These are phyloP conservation scores for Arachis monticola DNA, from an alignment of 331 rosid genomes.

Conservation along the genomic window DNA sequence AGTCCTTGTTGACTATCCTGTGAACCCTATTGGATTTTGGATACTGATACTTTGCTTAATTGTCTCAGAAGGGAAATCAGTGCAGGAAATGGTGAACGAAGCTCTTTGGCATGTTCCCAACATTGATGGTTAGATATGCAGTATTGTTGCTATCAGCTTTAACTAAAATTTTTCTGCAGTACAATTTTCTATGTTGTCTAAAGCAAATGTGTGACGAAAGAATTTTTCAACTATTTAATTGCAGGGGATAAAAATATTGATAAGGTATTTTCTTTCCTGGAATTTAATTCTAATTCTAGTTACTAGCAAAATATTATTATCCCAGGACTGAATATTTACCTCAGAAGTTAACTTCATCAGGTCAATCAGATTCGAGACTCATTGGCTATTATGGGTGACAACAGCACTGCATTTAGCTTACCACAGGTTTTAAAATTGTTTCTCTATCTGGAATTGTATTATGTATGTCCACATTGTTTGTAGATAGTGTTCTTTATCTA, in stretches of 20 bases:
- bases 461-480: slow-evolving; percentile 16
- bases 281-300: slow-evolving; percentile 27
- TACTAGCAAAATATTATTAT: slow-evolving; percentile 19
- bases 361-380: slow-evolving; percentile 95
- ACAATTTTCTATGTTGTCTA: neutral
- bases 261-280: slow-evolving; percentile 59
- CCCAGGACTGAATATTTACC: slow-evolving; percentile 31
- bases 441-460: slow-evolving; percentile 20
- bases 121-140: slow-evolving; percentile 51
- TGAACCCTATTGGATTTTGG: slow-evolving; percentile 32
- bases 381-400: slow-evolving; percentile 91
- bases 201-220: slow-evolving; percentile 31
- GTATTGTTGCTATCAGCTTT: slow-evolving; percentile 38
- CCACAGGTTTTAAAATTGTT: slow-evolving; percentile 68
- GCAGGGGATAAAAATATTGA: slow-evolving; percentile 93
- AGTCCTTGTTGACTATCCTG: slow-evolving; percentile 15
- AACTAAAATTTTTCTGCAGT: slow-evolving; percentile 14
- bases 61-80: slow-evolving; percentile 87
- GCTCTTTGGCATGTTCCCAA: slow-evolving; percentile 89
- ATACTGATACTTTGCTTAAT: slow-evolving; percentile 41
- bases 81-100: slow-evolving; percentile 91
- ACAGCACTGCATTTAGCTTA: slow-evolving; percentile 92
- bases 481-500: no score
- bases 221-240: slow-evolving; percentile 38
- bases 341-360: slow-evolving; percentile 55